Base-by-base conservation (phyloP, 352 stramenopile genomes). In the Globisporangium radiosum region DNA sequence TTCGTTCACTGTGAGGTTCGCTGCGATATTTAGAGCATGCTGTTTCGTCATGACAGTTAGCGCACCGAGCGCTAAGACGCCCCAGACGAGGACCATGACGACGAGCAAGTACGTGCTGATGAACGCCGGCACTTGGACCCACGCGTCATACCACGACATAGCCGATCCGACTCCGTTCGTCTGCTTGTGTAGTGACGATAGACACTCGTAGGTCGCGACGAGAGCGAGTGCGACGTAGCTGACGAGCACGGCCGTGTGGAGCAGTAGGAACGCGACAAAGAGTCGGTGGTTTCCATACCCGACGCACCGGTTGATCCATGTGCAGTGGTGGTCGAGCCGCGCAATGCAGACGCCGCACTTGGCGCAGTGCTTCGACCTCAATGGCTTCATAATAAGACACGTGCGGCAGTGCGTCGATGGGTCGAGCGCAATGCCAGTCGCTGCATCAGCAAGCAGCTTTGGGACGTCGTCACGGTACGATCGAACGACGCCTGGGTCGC, bases 261-360 rank as follows among this genome's bases (percentile, higher is more conserved):
- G n/a, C 13, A 88, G 39, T 40, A 95, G 57, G 58, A 95, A 95
- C 33, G 68, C 47, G 52, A 95, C 71, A 63, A 95, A 95, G 4
- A 81, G 62, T 0, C 83, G 76, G 60, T 95, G 85, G 63, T 95
- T 95, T 33, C 67, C 71, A 42, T 77, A 88, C 1, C 87, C 87
- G 11, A 96, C 81, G 48, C 84, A 92, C 0, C 72, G 77, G 54
- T 96, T 94, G 59, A 96, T 86, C 87, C 87, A 96, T 1, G 78
- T 72, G 53, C 87, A 96, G 66, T 96, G 84, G 57, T 96, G 87
- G 57, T 96, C 87, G 60, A 92, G 78, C 7, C 85, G 81, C n/a
- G 78, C 81, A 7, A 96, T 76, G 56, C 85, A 93, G 14, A 92
- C 73, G 25, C 81, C 79, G 60, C 79, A 93, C 48, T 85, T 72